Evolutionary conservation across 1,139 yeast species (phyloP), one percentile per base, ranked within the genome.

Genomic region (Kodamaea sp.): DNA sequence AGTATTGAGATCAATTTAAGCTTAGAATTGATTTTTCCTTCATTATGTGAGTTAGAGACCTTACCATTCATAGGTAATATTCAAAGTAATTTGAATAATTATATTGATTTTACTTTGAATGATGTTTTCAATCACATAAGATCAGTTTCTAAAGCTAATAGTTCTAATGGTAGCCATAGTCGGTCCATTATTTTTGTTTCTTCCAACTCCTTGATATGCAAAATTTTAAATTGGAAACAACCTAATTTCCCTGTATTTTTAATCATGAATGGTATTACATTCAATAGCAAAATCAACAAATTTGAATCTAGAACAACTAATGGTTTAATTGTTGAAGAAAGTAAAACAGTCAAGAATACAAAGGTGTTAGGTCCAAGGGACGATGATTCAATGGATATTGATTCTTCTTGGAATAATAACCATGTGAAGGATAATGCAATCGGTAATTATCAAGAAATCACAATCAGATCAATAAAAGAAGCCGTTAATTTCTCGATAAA

Each of bases 191-290:
- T 90, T 6, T 85, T 92, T 60, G 78, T 95, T 11, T 87, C 97
- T 1, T 79, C 88, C 36, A 89, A 89, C 60, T 85, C 96, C 26
- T 78, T 82, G 36, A 87, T 89, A 12, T 92, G 98, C 62, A 88
- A 96, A 12, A 85, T 88, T 36, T 69, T 92, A 50, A 92, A 92
- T 61, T 92, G 98, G 98, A 92, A 92, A 62, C 98, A 92, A 63
- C 98, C 98, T 5, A 92, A 90, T 60, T 92, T 85, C 63, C 97
- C 98, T 0, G 97, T 92, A 1, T 83, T 92, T 50, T 84, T 86
- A 62, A 78, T 82, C 38, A 79, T 90, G 78, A 83, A 79, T 52
- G 87, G 88, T 8, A 67, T 82, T 28, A 67, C 68, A 27, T 77
- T 60, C 56, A 64, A 67, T 46, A 48, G 47, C 42, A 33, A 48